Conservation (phyloP, 176 grass and related monocot species). For the Avena sativa region DNA sequence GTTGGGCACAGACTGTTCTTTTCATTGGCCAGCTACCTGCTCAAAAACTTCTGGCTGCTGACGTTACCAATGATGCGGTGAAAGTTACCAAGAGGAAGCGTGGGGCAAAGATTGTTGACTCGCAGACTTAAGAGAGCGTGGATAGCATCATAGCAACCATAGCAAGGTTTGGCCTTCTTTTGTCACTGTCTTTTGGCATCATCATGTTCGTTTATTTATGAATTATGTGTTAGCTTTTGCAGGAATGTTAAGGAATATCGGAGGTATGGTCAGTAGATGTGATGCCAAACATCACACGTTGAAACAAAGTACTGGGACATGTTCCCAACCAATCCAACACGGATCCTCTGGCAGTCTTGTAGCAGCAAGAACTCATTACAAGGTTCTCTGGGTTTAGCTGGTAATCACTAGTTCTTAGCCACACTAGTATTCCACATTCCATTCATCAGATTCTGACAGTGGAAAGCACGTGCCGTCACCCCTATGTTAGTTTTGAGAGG, state of each 20-base stretch:
- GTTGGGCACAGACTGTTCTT: slow-evolving; percentile 96
- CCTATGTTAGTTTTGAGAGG: neutral
- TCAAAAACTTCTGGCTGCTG: slow-evolving; percentile 49
- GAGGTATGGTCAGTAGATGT: neutral
- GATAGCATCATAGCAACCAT: neutral
- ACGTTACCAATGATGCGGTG: neutral
- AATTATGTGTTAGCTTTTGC: neutral
- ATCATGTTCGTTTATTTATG: slow-evolving; percentile 2
- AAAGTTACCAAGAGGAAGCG: slow-evolving; percentile 68
- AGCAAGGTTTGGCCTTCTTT: slow-evolving; percentile 4
- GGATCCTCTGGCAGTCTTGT: neutral
- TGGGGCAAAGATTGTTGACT: neutral
- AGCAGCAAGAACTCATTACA: neutral
- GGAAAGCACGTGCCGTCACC: neutral
- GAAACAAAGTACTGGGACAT: neutral
- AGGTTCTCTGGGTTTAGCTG: neutral
- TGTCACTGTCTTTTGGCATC: neutral
- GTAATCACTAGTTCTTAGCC: neutral
- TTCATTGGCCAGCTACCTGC: slow-evolving; percentile 83
- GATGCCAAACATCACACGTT: neutral
- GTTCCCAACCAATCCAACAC: neutral
- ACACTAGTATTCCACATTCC: neutral
- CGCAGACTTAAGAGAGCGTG: neutral
- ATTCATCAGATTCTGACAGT: neutral
- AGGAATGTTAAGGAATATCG: neutral